Percentiles rank a stretch among this genome's conserved stretches.
Conservation (phyloP, 805 yeast genomes). For the Starmera caribaea region DNA sequence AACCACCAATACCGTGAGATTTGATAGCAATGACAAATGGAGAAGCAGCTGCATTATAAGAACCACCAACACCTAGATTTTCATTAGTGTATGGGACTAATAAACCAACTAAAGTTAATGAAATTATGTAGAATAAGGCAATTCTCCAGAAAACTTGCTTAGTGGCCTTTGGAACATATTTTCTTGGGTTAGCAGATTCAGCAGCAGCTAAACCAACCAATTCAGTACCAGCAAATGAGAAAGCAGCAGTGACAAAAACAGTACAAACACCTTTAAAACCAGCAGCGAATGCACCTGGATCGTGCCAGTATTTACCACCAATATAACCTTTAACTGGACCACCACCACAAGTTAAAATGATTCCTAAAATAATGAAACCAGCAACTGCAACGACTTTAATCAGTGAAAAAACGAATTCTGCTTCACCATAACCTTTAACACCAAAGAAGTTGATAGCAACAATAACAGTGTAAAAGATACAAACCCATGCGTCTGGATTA, state of each 20-base stretch:
- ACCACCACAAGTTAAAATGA: conserved; percentile 31
- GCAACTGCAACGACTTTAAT: conserved; percentile 35
- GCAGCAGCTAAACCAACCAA: conserved; percentile 39
- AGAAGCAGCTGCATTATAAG: conserved; percentile 49
- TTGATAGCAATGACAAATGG: conserved; percentile 59
- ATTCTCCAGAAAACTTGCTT: conserved; percentile 52
- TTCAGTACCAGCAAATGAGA: conserved; percentile 39
- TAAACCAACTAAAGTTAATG: conserved; percentile 49
- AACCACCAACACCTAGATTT: conserved; percentile 43
- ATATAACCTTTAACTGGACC: conserved; percentile 37
- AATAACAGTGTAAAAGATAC: conserved; percentile 37
- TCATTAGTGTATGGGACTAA: conserved; percentile 46
- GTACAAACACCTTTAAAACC: conserved; percentile 41
- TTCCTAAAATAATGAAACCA: conserved; percentile 41
- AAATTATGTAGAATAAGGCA: conserved; percentile 47
- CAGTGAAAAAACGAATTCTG: conserved; percentile 39
- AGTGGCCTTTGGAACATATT: conserved; percentile 37
- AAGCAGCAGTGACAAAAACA: conserved; percentile 41
- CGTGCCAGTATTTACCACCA: conserved; percentile 34
- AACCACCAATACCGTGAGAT: conserved; percentile 49
- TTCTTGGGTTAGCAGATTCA: conserved; percentile 37
- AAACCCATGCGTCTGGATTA: conserved; percentile 38
- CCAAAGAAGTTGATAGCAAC: conserved; percentile 41
- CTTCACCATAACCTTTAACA: conserved; percentile 44
- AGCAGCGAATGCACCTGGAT: conserved; percentile 58